Evolutionary conservation across 768 basidiomycete species (phyloP).

Genomic region (Coprinopsis cinerea): DNA sequence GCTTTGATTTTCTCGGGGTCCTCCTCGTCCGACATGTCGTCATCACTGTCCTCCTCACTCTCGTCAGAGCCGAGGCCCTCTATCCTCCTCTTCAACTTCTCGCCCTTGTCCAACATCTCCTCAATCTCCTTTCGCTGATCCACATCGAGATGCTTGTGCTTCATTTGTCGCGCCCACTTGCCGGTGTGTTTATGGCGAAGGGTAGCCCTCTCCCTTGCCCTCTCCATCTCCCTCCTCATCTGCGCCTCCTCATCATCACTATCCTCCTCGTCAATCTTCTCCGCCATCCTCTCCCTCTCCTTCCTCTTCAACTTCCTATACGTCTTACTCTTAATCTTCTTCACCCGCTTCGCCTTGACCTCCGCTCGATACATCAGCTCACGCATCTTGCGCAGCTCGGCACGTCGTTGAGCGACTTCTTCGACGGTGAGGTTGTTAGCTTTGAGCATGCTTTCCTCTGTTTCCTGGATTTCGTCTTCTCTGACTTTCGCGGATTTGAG

Average conservation of each 20-base stretch:
- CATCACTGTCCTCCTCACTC: slow-evolving; percentile 43
- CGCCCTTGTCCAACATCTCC: slow-evolving; percentile 82
- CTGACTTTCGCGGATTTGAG: slow-evolving; percentile 77
- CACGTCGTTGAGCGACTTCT: slow-evolving; percentile 77
- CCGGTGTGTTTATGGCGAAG: slow-evolving; percentile 83
- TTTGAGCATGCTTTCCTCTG: slow-evolving; percentile 67
- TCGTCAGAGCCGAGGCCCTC: slow-evolving; percentile 56
- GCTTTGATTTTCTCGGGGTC: slow-evolving; percentile 51
- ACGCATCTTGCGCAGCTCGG: slow-evolving; percentile 81
- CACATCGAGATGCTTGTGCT: slow-evolving; percentile 51
- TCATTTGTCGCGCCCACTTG: slow-evolving; percentile 81
- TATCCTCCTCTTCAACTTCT: slow-evolving; percentile 73
- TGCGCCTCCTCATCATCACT: slow-evolving; percentile 35
- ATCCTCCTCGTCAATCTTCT: slow-evolving; percentile 43
- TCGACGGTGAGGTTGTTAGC: slow-evolving; percentile 80
- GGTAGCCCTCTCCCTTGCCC: slow-evolving; percentile 88
- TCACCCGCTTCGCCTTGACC: slow-evolving; percentile 78
- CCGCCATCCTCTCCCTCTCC: slow-evolving; percentile 55
- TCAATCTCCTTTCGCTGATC: slow-evolving; percentile 60
- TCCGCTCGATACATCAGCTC: slow-evolving; percentile 94
- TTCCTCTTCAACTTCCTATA: slow-evolving; percentile 83
- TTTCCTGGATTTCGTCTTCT: slow-evolving; percentile 71
- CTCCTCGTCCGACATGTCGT: slow-evolving; percentile 39
- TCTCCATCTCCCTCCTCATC: slow-evolving; percentile 67
- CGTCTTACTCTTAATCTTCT: slow-evolving; percentile 95